Evolutionary conservation across 441 rosid genomes (phyloP).

Genomic region (Erysimum cheiri): DNA sequence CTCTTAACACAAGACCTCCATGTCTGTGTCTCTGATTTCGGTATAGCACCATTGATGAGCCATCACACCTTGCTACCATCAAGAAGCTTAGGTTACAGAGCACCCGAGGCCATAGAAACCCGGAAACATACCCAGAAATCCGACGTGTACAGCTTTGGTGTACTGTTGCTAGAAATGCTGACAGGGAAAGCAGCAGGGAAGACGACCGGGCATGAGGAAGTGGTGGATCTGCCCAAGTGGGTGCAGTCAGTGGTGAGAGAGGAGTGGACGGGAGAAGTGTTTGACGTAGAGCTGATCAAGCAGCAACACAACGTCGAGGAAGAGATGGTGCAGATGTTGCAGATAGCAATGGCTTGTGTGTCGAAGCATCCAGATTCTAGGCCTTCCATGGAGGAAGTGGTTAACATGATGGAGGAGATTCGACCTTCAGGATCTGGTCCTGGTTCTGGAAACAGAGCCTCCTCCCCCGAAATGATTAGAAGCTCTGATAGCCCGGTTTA

Average conservation of each 20-base stretch:
- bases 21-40: conserved; percentile 71
- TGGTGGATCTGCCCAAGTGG: conserved; percentile 77
- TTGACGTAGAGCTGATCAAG: conserved; percentile 68
- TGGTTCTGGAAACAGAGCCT: conserved; percentile 58
- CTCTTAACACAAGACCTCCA: conserved; percentile 61
- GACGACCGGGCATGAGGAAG: conserved; percentile 61
- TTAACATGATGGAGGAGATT: conserved; percentile 68
- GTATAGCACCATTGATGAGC: conserved; percentile 64
- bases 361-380: conserved; percentile 62
- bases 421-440: conserved; percentile 47
- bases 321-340: conserved; percentile 83
- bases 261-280: conserved; percentile 88
- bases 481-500: conserved; percentile 45
- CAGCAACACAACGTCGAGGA: conserved; percentile 62
- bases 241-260: conserved; percentile 81
- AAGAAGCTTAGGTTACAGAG: conserved; percentile 69
- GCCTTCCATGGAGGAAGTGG: conserved; percentile 67
- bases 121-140: conserved; percentile 63
- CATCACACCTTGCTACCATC: conserved; percentile 53
- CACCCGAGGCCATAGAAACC: conserved; percentile 68
- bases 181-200: conserved; percentile 75
- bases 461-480: conserved; percentile 55
- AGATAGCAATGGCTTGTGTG: conserved; percentile 77
- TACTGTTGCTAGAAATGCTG: conserved; percentile 68
- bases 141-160: conserved; percentile 75